Conservation (phyloP, 352 stramenopile species). For the Globisporangium sylvaticum region DNA sequence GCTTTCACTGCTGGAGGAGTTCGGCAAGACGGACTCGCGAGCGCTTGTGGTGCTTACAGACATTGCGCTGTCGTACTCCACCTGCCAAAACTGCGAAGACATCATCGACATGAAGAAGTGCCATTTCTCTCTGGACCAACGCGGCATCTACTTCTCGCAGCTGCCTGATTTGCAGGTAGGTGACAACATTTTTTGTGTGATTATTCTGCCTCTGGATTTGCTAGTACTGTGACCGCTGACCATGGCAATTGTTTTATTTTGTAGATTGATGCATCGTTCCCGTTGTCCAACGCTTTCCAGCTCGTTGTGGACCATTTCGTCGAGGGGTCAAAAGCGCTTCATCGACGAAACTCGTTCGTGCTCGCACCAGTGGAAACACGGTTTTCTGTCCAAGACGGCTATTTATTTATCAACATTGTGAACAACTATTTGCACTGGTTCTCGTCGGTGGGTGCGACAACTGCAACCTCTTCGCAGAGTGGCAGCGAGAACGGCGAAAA, state of each 20-base stretch:
- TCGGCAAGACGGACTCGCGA: constrained; percentile 57
- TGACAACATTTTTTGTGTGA: background rate
- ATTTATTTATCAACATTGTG: constrained; percentile 79
- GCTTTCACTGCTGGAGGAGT: constrained; percentile 82
- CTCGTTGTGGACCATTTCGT: constrained; percentile 83
- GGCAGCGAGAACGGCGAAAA: constrained; percentile 3
- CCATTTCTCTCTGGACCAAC: constrained; percentile 76
- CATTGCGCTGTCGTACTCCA: constrained; percentile 58
- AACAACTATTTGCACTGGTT: constrained; percentile 82
- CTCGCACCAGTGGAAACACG: constrained; percentile 77
- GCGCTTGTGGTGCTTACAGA: constrained; percentile 75
- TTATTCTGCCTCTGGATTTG: background rate
- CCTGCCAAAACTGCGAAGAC: constrained; percentile 52
- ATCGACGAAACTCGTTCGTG: constrained; percentile 74
- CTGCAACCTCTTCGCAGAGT: background rate
- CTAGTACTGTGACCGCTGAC: background rate
- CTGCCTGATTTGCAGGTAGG: constrained; percentile 77
- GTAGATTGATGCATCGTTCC: constrained; percentile 82
- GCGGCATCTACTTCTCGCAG: constrained; percentile 82
- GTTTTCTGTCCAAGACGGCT: constrained; percentile 83
- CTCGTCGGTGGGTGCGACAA: constrained; percentile 15
- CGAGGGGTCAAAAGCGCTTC: constrained; percentile 45
- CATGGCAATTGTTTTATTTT: constrained; percentile 3
- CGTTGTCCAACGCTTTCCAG: constrained; percentile 76
- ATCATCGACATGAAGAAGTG: constrained; percentile 70